Percentiles rank a stretch among this genome's conserved stretches.
Conservation (phyloP, 23 red algal species). For the Gracilaria domingensis region DNA sequence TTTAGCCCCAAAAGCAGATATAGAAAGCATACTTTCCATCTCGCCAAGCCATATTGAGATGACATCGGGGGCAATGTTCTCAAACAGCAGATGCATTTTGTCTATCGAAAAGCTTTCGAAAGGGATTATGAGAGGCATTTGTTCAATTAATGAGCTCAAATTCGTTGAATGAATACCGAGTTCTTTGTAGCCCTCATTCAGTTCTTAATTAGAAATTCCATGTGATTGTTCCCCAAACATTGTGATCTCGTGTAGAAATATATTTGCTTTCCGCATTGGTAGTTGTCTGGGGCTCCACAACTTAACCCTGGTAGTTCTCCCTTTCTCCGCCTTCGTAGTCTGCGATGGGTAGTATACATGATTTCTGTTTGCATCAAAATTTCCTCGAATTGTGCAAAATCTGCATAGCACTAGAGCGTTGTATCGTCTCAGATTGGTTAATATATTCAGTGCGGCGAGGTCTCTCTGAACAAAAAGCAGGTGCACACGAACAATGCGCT, state of each 20-base stretch:
- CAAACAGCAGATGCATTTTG: constrained; percentile 26
- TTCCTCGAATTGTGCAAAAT: neutral
- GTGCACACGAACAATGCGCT: neutral
- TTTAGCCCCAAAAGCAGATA: neutral
- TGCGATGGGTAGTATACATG: neutral
- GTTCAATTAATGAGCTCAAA: neutral
- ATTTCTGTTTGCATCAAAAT: neutral
- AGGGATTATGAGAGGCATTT: neutral
- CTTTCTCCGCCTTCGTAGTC: neutral
- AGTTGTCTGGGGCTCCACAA: neutral
- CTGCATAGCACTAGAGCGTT: neutral
- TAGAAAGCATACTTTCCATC: neutral
- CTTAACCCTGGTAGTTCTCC: neutral
- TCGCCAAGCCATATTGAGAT: neutral
- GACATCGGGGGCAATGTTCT: constrained; percentile 17
- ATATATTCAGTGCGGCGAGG: neutral
- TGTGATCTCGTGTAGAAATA: neutral
- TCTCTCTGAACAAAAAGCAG: neutral
- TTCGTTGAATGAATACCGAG: neutral
- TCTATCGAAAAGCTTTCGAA: constrained; percentile 12
- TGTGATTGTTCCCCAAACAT: neutral
- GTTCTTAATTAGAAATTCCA: neutral
- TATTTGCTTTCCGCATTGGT: neutral
- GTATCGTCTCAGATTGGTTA: neutral
- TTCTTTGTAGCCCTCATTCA: neutral